A percentile compares a stretch with the other conserved stretches of the same genome.
These are phyloP conservation scores for Globisporangium radiosum DNA, from an alignment of 352 stramenopile genomes.

Conservation along the genomic window DNA sequence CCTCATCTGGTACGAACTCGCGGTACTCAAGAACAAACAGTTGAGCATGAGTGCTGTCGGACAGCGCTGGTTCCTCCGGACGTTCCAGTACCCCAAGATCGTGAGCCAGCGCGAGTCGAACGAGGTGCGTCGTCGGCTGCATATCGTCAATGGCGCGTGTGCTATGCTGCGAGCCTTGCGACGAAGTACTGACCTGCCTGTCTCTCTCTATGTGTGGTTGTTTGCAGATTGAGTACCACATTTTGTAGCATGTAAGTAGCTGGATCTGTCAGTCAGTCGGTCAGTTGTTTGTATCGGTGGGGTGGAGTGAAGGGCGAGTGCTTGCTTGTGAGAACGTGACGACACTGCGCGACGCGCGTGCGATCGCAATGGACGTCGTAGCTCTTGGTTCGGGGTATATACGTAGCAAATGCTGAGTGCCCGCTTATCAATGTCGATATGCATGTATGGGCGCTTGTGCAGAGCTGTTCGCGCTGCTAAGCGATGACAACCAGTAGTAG, in stretches of 20 bases:
- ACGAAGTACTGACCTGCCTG: neutral
- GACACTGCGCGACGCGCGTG: too few relatives aligned
- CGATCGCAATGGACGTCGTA: too few relatives aligned
- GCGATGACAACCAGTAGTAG: too few relatives aligned
- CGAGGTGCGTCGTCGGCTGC: constrained; percentile 27
- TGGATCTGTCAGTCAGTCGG: too few relatives aligned
- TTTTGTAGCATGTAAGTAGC: constrained; percentile 21
- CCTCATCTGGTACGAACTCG: constrained; percentile 71
- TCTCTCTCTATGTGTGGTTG: neutral
- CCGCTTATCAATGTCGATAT: too few relatives aligned
- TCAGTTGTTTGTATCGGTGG: too few relatives aligned
- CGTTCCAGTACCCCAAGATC: constrained; percentile 60
- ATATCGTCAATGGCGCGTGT: neutral
- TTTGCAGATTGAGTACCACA: constrained; percentile 57
- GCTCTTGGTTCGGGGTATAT: too few relatives aligned
- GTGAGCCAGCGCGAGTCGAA: constrained; percentile 55
- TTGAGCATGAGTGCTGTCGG: constrained; percentile 54
- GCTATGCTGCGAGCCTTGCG: neutral
- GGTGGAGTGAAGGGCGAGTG: too few relatives aligned
- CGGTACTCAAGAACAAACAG: constrained; percentile 53
- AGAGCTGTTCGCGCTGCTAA: too few relatives aligned
- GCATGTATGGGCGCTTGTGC: too few relatives aligned
- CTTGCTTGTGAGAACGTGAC: too few relatives aligned
- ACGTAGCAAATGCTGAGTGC: too few relatives aligned
- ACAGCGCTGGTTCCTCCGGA: constrained; percentile 58